Evolutionary conservation across 1,284 basidiomycete species (phyloP), one percentile per base, ranked within the genome.

Genomic region (Tetrapyrgos nigripes): DNA sequence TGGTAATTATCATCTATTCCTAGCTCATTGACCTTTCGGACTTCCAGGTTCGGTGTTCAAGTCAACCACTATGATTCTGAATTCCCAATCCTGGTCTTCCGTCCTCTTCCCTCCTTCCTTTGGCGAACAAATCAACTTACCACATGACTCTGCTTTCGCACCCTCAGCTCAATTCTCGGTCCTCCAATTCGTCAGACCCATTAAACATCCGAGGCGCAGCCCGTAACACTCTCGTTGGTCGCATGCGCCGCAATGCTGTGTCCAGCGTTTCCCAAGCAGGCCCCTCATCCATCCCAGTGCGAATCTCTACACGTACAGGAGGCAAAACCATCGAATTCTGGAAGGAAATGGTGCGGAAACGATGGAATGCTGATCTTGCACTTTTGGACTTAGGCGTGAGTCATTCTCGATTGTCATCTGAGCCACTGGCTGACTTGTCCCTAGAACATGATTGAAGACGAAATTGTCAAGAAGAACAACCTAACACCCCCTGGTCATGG

Each of bases 371-470:
- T 4, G 84, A 91, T 45, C 72, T 78, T 3, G 83, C 82, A 63
- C 93, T 89, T 70, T 79, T 95, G 51, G 93, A 95, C 69, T 85
- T 95, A 53, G 91, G 92, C 78, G 91, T 92, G 70, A 72, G 85
- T 72, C 4, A 5, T 27, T 44, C 23, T 17, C 68, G 65, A 40
- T 51, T 35, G 4, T 54, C 57, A 50, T 52, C 46, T 50, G 55
- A 49, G 49, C 9, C 19, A 14, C 27, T 31, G 8, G 2, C 11
- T 61, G 3, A 33, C 26, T 31, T 56, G 19, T 64, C 56, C 57
- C 56, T 65, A 79, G 78, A 77, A 74, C 43, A 75, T 96, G 81
- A 75, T 83, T 50, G 85, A 90, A 29, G 94, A 96, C 69, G 84
- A 88, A 43, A 76, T 88, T 47, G 76, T 96, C 58, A 84, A 82